Evolutionary conservation across 805 yeast species (phyloP).

Genomic region (Ogataea ramenticola): DNA sequence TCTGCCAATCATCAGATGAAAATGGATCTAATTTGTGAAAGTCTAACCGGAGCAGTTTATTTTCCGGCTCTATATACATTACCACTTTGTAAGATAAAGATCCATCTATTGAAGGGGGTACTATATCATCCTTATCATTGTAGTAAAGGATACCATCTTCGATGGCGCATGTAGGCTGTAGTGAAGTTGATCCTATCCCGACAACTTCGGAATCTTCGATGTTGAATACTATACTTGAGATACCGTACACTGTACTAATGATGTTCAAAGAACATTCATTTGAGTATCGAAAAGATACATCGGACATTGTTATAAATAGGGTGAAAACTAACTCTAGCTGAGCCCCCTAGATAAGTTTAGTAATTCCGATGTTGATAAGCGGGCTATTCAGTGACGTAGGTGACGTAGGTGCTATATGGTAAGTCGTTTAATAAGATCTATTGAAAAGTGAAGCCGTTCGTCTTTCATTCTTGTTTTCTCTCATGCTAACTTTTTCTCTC

Average conservation of each 20-base stretch:
- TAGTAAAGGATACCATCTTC: conserved; percentile 7
- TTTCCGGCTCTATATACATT: not conserved
- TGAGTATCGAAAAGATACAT: conserved; percentile 5
- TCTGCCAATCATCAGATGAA: not conserved
- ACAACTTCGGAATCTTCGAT: conserved; percentile 9
- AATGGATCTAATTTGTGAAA: not conserved
- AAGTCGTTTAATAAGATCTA: too few species aligned
- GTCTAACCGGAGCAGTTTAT: not conserved
- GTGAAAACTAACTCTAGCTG: too few species aligned
- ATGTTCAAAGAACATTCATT: conserved; percentile 9
- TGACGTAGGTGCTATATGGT: too few species aligned
- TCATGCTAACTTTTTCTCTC: too few species aligned
- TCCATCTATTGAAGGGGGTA: not conserved
- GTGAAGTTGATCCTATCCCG: conserved; percentile 8
- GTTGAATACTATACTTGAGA: conserved; percentile 7
- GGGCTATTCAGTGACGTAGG: too few species aligned
- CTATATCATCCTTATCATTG: conserved; percentile 9
- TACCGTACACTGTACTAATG: conserved; percentile 7
- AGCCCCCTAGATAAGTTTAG: too few species aligned
- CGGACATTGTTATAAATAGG: not conserved
- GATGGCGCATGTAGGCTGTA: conserved; percentile 5
- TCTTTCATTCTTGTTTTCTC: too few species aligned
- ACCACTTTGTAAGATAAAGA: not conserved
- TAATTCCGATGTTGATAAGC: too few species aligned
- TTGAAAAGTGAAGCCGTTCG: too few species aligned